Conservation (phyloP, 148 eudicot genomes). For the Salicornia ramosissima region DNA sequence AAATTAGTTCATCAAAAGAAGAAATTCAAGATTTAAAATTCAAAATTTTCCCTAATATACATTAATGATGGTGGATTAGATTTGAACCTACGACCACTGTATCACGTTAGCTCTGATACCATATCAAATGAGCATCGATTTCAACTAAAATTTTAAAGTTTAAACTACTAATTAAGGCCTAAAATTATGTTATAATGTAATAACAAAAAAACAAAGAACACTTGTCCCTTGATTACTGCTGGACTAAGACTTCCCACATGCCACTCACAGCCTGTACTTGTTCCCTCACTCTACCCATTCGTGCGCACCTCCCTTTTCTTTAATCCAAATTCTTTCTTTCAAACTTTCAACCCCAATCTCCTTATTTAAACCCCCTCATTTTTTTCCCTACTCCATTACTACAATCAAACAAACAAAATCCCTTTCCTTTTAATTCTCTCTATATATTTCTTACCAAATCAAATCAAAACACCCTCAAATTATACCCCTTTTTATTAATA, state of each 20-base stretch:
- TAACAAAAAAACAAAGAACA: too few relatives aligned
- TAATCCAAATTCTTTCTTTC: background rate
- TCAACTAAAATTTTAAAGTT: too few relatives aligned
- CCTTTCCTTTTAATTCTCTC: constrained; percentile 1
- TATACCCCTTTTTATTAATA: background rate
- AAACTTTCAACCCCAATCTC: background rate
- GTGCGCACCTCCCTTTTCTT: constrained; percentile 23
- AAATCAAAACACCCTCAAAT: background rate
- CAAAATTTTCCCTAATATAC: too few relatives aligned
- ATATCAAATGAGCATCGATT: too few relatives aligned
- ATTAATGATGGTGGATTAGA: too few relatives aligned
- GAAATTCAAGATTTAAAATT: too few relatives aligned
- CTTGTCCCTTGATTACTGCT: background rate
- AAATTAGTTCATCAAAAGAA: too few relatives aligned
- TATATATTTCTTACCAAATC: constrained; percentile 3
- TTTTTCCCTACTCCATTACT: background rate
- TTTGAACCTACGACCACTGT: too few relatives aligned
- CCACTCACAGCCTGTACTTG: constrained; percentile 23
- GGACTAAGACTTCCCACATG: constrained; percentile 21
- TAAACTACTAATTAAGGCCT: too few relatives aligned
- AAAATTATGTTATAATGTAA: too few relatives aligned
- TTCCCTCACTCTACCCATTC: constrained; percentile 20
- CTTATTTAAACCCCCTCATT: constrained; percentile 17
- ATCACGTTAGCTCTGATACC: too few relatives aligned
- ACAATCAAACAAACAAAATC: too few relatives aligned